These are phyloP conservation scores for Monosiga brevicollis DNA, from an alignment of 78 protist genomes.

Conservation along the genomic window DNA sequence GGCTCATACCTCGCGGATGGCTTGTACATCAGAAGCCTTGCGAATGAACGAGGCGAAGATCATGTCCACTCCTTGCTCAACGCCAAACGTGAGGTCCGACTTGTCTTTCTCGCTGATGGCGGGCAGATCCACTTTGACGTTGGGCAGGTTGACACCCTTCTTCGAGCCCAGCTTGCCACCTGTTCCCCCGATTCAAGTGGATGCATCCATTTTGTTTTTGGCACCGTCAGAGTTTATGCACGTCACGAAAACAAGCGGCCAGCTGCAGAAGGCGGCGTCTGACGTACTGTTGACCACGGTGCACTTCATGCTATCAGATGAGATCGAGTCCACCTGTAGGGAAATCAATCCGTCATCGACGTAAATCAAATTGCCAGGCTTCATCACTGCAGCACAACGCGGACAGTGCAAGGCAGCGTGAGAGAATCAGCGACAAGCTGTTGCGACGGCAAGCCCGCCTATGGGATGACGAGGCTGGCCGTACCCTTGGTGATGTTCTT, in stretches of 20 bases:
- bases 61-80: slow-evolving; percentile 48
- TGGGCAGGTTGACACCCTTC: slow-evolving; percentile 74
- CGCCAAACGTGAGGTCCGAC: slow-evolving; percentile 45
- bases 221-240: too few species aligned
- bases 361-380: slow-evolving; percentile 13
- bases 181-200: too few species aligned
- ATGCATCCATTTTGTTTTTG: too few species aligned
- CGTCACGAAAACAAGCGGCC: too few species aligned
- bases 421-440: too few species aligned
- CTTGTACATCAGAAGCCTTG: slow-evolving; percentile 34
- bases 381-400: slow-evolving; percentile 15
- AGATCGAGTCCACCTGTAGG: slow-evolving; percentile 18
- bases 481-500: not conserved
- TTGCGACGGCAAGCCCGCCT: too few species aligned
- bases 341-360: slow-evolving; percentile 62
- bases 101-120: slow-evolving; percentile 72
- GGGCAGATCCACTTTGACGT: slow-evolving; percentile 48
- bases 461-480: too few species aligned
- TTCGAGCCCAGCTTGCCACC: slow-evolving; percentile 45
- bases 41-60: slow-evolving; percentile 75
- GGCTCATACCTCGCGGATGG: slow-evolving; percentile 21
- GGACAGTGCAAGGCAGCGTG: too few species aligned
- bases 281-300: slow-evolving; percentile 22
- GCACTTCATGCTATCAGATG: not conserved
- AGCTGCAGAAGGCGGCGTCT: too few species aligned